Conservation (phyloP, 768 basidiomycete genomes). For the Auricularia sp. region DNA sequence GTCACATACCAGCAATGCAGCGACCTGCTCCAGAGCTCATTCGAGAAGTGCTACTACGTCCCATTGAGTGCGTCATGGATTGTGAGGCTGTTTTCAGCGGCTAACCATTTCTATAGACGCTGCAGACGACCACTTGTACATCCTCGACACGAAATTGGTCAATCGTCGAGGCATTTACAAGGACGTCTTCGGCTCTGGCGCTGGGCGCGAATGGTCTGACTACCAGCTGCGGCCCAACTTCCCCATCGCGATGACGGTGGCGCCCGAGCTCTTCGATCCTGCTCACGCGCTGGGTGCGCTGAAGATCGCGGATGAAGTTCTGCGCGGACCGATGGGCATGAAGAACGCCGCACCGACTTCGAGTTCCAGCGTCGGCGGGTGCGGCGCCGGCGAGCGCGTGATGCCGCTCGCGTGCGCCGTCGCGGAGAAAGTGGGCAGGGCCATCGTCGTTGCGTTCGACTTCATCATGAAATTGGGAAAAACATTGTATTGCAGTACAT, state of each 20-base stretch:
- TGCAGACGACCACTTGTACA: constrained; percentile 57
- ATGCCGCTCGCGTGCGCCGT: neutral
- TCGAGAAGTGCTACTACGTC: constrained; percentile 86
- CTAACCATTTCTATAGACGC: constrained; percentile 38
- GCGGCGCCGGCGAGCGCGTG: neutral
- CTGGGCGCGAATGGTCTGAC: constrained; percentile 88
- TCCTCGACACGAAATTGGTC: constrained; percentile 56
- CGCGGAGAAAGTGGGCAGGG: constrained; percentile 13
- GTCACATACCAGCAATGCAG: constrained; percentile 90
- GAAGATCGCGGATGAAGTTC: constrained; percentile 63
- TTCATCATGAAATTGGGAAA: too few relatives aligned
- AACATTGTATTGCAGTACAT: too few relatives aligned
- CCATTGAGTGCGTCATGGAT: constrained; percentile 48
- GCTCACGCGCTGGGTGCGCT: constrained; percentile 72
- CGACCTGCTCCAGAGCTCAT: constrained; percentile 70
- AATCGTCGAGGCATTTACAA: constrained; percentile 96
- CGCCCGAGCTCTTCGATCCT: constrained; percentile 86
- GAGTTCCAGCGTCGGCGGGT: too few relatives aligned
- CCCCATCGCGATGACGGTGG: constrained; percentile 93
- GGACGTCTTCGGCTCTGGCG: constrained; percentile 87
- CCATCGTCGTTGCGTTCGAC: constrained; percentile 27
- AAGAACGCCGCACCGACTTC: too few relatives aligned
- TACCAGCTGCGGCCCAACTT: constrained; percentile 93
- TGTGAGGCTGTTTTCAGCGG: neutral
- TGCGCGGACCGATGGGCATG: constrained; percentile 90